A percentile compares a stretch with the other conserved stretches of the same genome.
Evolutionary conservation across 169 alveolate species (phyloP).

Genomic region (Eimeria brunetti): DNA sequence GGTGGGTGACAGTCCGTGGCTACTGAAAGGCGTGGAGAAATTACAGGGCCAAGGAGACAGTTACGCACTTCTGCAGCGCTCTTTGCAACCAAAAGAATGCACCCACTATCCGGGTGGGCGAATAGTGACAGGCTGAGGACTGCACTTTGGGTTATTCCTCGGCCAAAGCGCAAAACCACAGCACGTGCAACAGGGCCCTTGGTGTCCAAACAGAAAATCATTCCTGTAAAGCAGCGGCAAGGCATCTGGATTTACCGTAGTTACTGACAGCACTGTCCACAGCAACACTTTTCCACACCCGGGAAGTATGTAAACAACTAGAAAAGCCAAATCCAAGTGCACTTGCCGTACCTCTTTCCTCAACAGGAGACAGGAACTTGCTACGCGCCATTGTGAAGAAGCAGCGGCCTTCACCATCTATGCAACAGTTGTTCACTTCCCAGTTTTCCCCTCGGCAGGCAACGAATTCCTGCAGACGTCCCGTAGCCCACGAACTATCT

Average conservation of each 20-base stretch:
- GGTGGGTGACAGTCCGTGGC: background rate
- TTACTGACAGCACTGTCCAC: background rate
- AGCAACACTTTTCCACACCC: background rate
- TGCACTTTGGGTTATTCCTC: conserved; percentile 30
- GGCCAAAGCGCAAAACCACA: conserved; percentile 50
- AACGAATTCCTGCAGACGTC: conserved; percentile 35
- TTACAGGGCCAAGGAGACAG: background rate
- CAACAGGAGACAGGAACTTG: conserved; percentile 23
- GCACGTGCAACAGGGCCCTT: conserved; percentile 33
- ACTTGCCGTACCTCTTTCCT: conserved; percentile 28
- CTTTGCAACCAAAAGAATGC: conserved; percentile 59
- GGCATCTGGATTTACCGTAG: background rate
- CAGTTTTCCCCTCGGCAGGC: conserved; percentile 48
- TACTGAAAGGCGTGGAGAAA: background rate
- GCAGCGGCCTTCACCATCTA: conserved; percentile 78
- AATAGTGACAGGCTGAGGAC: conserved; percentile 36
- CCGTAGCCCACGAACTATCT: background rate
- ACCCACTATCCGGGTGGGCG: conserved; percentile 45
- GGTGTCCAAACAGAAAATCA: conserved; percentile 61
- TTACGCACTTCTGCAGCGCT: conserved; percentile 47
- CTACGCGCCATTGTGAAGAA: conserved; percentile 48
- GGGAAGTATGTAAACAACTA: background rate
- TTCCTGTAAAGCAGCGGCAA: background rate
- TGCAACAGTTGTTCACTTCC: conserved; percentile 77
- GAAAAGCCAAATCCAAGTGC: background rate